Conservation (phyloP, 305 asterid species). For the Fraxinus ornus region DNA sequence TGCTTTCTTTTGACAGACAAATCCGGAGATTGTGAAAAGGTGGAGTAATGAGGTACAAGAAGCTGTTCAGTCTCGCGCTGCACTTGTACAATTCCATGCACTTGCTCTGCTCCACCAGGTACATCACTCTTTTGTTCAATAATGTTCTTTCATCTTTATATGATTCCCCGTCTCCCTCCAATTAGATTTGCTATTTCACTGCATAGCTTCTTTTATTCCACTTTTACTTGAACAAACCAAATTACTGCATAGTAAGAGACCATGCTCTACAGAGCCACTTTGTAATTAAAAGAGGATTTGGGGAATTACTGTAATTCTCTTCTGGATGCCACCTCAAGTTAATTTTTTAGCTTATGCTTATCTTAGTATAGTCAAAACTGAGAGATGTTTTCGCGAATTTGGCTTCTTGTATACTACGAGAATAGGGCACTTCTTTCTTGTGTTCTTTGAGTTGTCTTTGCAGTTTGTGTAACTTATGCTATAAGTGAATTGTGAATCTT, state of each 20-base stretch:
- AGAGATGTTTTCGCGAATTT: not conserved
- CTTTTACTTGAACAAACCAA: not conserved
- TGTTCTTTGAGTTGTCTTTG: not conserved
- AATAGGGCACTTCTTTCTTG: not conserved
- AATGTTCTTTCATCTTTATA: not conserved
- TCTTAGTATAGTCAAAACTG: not conserved
- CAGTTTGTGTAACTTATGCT: not conserved
- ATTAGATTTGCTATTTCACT: not conserved
- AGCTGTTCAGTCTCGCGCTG: constrained; percentile 97
- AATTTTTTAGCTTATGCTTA: not conserved
- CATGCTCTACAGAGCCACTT: not conserved
- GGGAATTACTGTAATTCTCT: not conserved
- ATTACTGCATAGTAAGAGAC: not conserved
- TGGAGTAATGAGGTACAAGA: constrained; percentile 99
- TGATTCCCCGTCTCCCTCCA: not conserved
- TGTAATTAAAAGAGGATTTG: not conserved
- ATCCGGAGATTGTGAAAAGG: constrained; percentile 92
- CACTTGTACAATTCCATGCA: constrained; percentile 97
- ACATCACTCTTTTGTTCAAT: constrained; percentile 17
- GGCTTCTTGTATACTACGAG: not conserved
- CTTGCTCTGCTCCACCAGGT: constrained; percentile 98
- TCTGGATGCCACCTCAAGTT: not conserved
- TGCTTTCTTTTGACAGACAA: constrained; percentile 52
- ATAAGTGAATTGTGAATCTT: not conserved
- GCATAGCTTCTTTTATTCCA: not conserved